Evolutionary conservation across 768 basidiomycete species (phyloP), one percentile per base, ranked within the genome.

Genomic region (Albatrellus ellisii): DNA sequence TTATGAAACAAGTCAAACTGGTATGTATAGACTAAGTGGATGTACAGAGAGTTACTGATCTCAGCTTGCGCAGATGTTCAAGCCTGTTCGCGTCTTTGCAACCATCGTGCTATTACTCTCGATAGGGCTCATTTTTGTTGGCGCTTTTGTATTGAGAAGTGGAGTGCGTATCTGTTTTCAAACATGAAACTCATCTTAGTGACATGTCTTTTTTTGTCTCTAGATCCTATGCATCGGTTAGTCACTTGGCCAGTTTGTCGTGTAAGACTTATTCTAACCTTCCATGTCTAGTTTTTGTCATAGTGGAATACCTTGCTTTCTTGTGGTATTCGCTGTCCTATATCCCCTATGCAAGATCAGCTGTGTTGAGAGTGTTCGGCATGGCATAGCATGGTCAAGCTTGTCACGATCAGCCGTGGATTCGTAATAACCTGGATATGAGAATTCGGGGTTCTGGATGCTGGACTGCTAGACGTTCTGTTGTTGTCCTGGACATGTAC

Each of bases 261-360:
- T n/a, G 21, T 25, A 31, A 31, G 29, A 7, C 35, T 29, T 18
- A 7, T 40, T 2, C n/a, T 41, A 25, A 41, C 11, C 27, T 39
- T 24, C 41, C 21, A 32, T 26, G 10, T 43, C 24, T 61, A 87
- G 86, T 90, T 44, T 87, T 95, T 58, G 91, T 95, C 45, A 70
- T 94, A 61, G 66, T 95, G 59, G 79, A 92, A 59, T 94, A 86
- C 60, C 68, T 94, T 44, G 91, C 90, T 5, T 94, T 83, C 61
- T 76, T 81, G 17, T 95, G 90, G 89, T 92, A 84, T 58, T 76
- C 72, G 39, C 62, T 85, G 24, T 82, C 79, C 6, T 95, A 92
- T 63, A 88, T 97, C 52, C 91, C 91, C 2, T 94, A 92, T 53
- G 91, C 91, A 2, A 73, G 90, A 42, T 57, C 75, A 2, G 79